Conservation (phyloP, 768 basidiomycete genomes). For the Russula compacta region DNA sequence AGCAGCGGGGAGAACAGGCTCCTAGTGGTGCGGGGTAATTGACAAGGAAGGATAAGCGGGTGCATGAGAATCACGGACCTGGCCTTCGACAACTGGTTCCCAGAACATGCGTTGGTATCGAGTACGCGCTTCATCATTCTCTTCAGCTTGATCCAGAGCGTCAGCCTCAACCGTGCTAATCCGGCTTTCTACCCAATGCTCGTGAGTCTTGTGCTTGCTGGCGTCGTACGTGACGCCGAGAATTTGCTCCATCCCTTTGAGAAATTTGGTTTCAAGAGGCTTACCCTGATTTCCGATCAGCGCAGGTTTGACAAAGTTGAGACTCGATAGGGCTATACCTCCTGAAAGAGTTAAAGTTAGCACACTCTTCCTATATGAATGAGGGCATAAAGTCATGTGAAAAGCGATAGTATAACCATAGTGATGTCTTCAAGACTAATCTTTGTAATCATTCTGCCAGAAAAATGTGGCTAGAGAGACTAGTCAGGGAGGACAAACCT, state of each 20-base stretch:
- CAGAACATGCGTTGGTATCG: slow-evolving; percentile 69
- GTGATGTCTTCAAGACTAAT: slow-evolving; percentile 91
- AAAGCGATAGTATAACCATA: slow-evolving; percentile 53
- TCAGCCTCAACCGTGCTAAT: slow-evolving; percentile 55
- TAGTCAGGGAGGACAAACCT: slow-evolving; percentile 41
- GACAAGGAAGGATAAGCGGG: background rate
- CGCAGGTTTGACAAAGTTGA: slow-evolving; percentile 5
- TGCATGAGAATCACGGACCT: slow-evolving; percentile 36
- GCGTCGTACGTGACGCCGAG: slow-evolving; percentile 43
- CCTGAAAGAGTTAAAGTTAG: slow-evolving; percentile 22
- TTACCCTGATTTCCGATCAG: slow-evolving; percentile 37
- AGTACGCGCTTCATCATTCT: slow-evolving; percentile 46
- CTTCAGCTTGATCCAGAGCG: slow-evolving; percentile 45
- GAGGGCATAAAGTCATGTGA: slow-evolving; percentile 20
- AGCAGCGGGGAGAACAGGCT: slow-evolving; percentile 50
- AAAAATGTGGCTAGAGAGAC: slow-evolving; percentile 13
- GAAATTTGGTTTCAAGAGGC: slow-evolving; percentile 71
- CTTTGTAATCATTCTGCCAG: slow-evolving; percentile 46
- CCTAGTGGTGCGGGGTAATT: slow-evolving; percentile 32
- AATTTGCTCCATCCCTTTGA: slow-evolving; percentile 68
- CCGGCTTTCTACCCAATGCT: slow-evolving; percentile 25
- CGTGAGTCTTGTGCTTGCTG: slow-evolving; percentile 6
- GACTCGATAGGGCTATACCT: slow-evolving; percentile 4
- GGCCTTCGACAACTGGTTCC: slow-evolving; percentile 67
- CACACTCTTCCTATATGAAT: background rate